Evolutionary conservation across 148 eudicot species (phyloP), one percentile per base, ranked within the genome.

Genomic region (Rhododendron henanense): DNA sequence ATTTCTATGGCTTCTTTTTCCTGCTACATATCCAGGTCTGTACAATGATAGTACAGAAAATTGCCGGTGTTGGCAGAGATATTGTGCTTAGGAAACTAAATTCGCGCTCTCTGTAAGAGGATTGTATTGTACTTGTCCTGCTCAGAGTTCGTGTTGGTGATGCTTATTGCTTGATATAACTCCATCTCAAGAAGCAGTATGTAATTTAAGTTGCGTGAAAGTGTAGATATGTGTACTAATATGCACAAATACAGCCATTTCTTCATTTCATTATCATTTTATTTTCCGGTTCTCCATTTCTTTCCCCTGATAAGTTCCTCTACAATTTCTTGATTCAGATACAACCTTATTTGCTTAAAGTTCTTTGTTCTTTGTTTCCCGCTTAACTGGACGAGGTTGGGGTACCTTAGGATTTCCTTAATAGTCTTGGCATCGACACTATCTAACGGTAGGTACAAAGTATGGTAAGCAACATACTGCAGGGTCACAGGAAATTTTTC

Each of bases 21-120:
- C 98, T 1, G 79, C 90, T 79, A 94, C 98, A 37, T 59, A 53
- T 79, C 96, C 94, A 39, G 88, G 89, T 88, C 78, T 94, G 90
- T 94, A 91, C 78, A 95, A 92, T 86, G 53, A 61, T 41, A 87
- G 85, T 86, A 90, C 80, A 63, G 94, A 92, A 83, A 83, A 86
- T 85, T 96, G 99, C 93, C 85, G 28, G 50, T 95, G 97, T 88
- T 96, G 99, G 99, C 98, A 92, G 78, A 88, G 92, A 85, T 91
- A 90, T 85, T 96, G 98, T 90, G 77, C 86, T 84, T 93, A 71
- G 76, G 92, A 94, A 89, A 84, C 87, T 93, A 90, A 84, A 61
- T 39, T 61, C 51, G 45, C 73, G 33, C 67, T 73, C 18, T 83
- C n/a, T 65, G 44, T 50, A 44, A 69, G 15, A 67, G 55, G 18